phyloP scores from a whole-genome alignment of 129 eudicot species.

The Arctium minus region DNA sequence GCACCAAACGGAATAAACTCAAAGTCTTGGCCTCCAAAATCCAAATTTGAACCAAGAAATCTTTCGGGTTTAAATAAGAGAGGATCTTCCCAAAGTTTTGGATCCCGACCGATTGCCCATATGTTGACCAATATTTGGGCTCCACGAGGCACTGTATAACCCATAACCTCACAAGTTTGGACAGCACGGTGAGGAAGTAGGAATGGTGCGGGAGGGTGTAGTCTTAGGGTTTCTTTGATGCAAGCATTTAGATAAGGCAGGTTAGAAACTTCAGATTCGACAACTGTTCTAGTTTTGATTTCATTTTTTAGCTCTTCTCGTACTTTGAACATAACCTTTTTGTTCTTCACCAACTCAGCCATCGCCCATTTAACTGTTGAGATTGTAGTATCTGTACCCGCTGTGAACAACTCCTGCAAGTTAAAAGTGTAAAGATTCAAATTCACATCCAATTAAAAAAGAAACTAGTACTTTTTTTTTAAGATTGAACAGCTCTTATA shows the following conservation, averaged over 20 bases:
- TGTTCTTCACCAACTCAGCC: constrained; percentile 43
- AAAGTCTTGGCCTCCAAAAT: constrained; percentile 15
- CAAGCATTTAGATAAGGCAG: constrained; percentile 33
- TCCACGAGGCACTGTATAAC: constrained; percentile 27
- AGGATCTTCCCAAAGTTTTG: constrained; percentile 38
- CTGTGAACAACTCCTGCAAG: constrained; percentile 36
- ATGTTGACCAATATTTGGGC: constrained; percentile 37
- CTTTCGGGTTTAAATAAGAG: constrained; percentile 26
- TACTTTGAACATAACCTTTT: constrained; percentile 15
- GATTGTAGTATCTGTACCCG: constrained; percentile 23
- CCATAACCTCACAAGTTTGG: constrained; percentile 33
- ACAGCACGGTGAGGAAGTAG: constrained; percentile 30
- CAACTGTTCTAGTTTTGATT: background rate
- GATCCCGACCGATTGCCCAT: constrained; percentile 44
- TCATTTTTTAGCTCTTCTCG: constrained; percentile 11
- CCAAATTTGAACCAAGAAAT: constrained; percentile 29
- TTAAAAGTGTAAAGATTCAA: background rate
- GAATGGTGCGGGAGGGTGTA: constrained; percentile 46
- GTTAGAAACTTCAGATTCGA: constrained; percentile 21
- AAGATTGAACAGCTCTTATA: background rate
- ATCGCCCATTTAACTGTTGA: constrained; percentile 40
- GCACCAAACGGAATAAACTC: constrained; percentile 45
- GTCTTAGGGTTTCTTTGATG: constrained; percentile 38
- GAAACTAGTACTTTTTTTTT: background rate
- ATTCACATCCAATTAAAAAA: background rate